Evolutionary conservation across 1,284 basidiomycete genomes (phyloP), one percentile per base, ranked within the genome.

Genomic region (Tilletia walkeri): DNA sequence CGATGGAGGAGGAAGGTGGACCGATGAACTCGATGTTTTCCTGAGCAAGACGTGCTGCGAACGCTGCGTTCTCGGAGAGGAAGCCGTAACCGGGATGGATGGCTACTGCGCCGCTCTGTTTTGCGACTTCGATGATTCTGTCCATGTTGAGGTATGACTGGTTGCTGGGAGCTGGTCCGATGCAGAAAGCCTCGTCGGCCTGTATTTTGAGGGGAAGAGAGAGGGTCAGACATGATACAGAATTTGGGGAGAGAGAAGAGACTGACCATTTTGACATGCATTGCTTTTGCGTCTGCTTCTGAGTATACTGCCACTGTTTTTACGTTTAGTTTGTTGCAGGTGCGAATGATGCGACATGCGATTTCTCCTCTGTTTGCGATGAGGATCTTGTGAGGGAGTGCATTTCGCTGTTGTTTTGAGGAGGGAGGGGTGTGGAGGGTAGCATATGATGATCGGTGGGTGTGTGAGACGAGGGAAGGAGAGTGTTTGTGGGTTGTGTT

Each of bases 121-220:
- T 88, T 74, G 92, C 94, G 1, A 93, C 88, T 18, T 91, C 89
- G 24, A 97, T 88, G 69, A 96, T 93, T 86, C 90, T 94, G 84
- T 96, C 92, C 85, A 92, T 91, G 38, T 90, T 86, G 70, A 97
- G 87, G 86, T 97, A 96, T 78, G 92, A 94, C 82, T 95, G 90
- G 0, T 90, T 85, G 0, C 92, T 94, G 0, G 90, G 90, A 1
- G 94, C 92, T 18, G 93, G 92, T 0, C 95, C 94, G 67, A 97
- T 94, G 77, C 91, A 92, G 82, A 93, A 95, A 4, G 94, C 94
- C 81, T 97, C 94, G 81, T 97, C 94, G n/a, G 95, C 94, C n/a
- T 53, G 50, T 30, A 30, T 30, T 30, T 30, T 30, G 24, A 7
- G 90, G 93, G 67, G 18, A 24, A 20, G 16, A n/a, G 16, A n/a